Conservation (phyloP, 768 basidiomycete species). For the Suillus alpinus region DNA sequence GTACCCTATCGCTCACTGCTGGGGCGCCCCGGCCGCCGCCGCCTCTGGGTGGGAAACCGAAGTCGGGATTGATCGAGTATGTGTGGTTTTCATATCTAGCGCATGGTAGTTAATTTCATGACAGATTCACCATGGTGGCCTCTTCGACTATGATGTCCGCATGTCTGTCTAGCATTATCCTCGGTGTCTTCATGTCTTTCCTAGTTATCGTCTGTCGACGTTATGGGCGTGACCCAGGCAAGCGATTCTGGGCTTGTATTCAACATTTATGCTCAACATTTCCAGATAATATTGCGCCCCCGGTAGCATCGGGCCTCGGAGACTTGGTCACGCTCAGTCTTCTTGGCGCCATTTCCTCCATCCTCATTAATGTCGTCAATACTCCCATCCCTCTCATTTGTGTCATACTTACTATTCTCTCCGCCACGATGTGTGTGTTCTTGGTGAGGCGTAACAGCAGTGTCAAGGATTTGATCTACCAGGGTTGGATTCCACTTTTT, state of each 20-base stretch:
- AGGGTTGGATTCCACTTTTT: slow-evolving; percentile 90
- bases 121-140: slow-evolving; percentile 74
- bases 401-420: slow-evolving; percentile 46
- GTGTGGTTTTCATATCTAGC: slow-evolving; percentile 4
- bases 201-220: slow-evolving; percentile 77
- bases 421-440: slow-evolving; percentile 48
- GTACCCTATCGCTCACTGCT: slow-evolving; percentile 5
- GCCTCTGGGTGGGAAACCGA: slow-evolving; percentile 27
- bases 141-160: slow-evolving; percentile 79
- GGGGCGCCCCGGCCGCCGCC: slow-evolving; percentile 22
- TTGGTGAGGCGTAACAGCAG: slow-evolving; percentile 63
- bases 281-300: slow-evolving; percentile 92
- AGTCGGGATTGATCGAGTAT: slow-evolving; percentile 40
- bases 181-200: slow-evolving; percentile 91
- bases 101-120: slow-evolving; percentile 6
- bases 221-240: slow-evolving; percentile 82
- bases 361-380: slow-evolving; percentile 62
- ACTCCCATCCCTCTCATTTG: slow-evolving; percentile 63
- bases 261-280: not conserved
- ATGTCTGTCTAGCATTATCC: slow-evolving; percentile 68
- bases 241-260: slow-evolving; percentile 10
- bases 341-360: slow-evolving; percentile 63
- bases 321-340: slow-evolving; percentile 89
- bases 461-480: slow-evolving; percentile 67
- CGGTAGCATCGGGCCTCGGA: slow-evolving; percentile 88